Evolutionary conservation across 495 filamentous ascomycete species (phyloP), one percentile per base, ranked within the genome.

Genomic region (Xylaria bambusicola): DNA sequence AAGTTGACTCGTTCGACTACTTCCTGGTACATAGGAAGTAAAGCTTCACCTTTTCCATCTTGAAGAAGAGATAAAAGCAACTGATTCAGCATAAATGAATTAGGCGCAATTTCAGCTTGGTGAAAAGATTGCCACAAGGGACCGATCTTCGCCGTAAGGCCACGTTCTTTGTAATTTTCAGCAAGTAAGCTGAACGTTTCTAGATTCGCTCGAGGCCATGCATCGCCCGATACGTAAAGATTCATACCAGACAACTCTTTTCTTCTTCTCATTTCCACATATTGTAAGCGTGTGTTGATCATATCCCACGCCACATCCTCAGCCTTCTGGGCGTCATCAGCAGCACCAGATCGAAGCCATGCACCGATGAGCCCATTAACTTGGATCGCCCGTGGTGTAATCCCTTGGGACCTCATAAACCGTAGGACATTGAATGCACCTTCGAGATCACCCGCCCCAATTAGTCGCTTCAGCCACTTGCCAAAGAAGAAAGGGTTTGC

Each of bases 401-500:
- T 80, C 2, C 83, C 84, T 64, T 81, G 82, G 29, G 83, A 79
- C 66, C 84, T 84, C 82, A 90, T 88, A 50, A 88, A 73, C 26
- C 85, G 80, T 13, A 90, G 75, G 13, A 92, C 88, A 38, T 83
- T 75, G 35, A 82, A 83, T 6, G 88, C 88, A 9, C 86, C 86
- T 62, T 88, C 82, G 17, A 88, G 74, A 56, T 91, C 83, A 6
- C 85, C 87, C 65, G 84, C 83, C 26, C 87, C 88, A 58, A 93
- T 86, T 1, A 93, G 80, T 40, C 89, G 86, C 71, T 90, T 92
- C 66, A 92, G 78, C 89, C 88, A 93, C 63, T 85, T 90, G 12
- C 86, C 89, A 61, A 87, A 86, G 71, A 93, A 93, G 72, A 88
- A 92, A 40, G 88, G 85, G 65, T 90, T 92, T 50, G 87, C 83